Percentiles rank a stretch among this genome's conserved stretches.
Conservation (phyloP, 805 yeast species). For the Candida saitoana region DNA sequence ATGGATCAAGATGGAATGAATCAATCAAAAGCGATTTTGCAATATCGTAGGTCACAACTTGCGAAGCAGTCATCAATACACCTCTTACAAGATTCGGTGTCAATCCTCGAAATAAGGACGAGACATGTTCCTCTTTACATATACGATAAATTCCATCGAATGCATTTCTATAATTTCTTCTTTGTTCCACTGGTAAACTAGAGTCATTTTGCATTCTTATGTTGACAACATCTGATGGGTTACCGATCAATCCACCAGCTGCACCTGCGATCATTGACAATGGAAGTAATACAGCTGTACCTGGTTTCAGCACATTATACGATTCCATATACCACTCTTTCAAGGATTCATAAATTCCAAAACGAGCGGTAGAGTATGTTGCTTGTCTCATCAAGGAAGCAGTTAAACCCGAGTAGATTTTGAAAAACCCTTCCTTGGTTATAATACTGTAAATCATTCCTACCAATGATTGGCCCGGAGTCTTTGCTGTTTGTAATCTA, state of each 20-base stretch:
- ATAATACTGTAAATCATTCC: constrained; percentile 60
- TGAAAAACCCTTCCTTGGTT: constrained; percentile 60
- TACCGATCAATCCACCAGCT: constrained; percentile 80
- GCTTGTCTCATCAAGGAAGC: constrained; percentile 84
- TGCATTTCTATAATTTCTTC: constrained; percentile 75
- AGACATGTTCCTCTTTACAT: constrained; percentile 53
- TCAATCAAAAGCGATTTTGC: constrained; percentile 60
- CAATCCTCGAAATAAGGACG: constrained; percentile 65
- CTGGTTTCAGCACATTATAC: constrained; percentile 43
- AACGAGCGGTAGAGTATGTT: constrained; percentile 81
- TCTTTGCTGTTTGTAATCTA: constrained; percentile 72
- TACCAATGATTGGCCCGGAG: constrained; percentile 59
- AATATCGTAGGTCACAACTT: constrained; percentile 81
- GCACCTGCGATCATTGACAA: constrained; percentile 85
- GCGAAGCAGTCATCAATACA: constrained; percentile 84
- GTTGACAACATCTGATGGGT: constrained; percentile 83
- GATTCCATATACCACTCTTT: constrained; percentile 49
- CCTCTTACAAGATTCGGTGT: constrained; percentile 78
- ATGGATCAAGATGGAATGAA: constrained; percentile 48
- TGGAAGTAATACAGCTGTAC: constrained; percentile 60
- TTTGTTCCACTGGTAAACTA: constrained; percentile 55
- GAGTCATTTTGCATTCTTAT: constrained; percentile 90
- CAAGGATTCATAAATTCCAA: constrained; percentile 78
- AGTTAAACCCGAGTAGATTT: constrained; percentile 75
- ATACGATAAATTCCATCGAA: constrained; percentile 69